Evolutionary conservation across 352 stramenopile genomes (phyloP), one percentile per base, ranked within the genome.

Genomic region (Phytophthora idaei): DNA sequence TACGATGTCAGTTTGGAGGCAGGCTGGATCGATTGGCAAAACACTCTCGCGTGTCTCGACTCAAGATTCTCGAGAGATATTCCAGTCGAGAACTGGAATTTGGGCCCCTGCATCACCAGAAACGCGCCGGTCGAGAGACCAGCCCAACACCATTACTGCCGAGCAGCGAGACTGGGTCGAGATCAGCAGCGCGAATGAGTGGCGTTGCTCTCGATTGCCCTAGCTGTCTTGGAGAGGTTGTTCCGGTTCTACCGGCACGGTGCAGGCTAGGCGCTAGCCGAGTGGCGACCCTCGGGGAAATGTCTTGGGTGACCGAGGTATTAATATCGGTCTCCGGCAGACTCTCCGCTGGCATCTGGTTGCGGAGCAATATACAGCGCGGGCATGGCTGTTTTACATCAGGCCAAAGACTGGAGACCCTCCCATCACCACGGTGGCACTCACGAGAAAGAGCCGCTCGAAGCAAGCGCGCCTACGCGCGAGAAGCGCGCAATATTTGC

Each of bases 371-470:
- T 5, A 48, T 8, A 14, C 10, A 29, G 17, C 14, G 1, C 39
- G 39, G 21, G 21, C 15, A 25, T 48, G 42, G 42, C 42, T 48
- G 42, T 29, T 48, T 48, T 48, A 48, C 42, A 48, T 7, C 39
- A 25, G 39, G 2, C 42, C 42, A 48, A 48, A 46, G 39, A 46
- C 15, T 25, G 39, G 39, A 34, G 29, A 21, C 21, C 21, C 21
- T 34, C 29, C 39, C 39, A 71, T 71, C 63, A 71, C 63, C 56
- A 61, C 27, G 41, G 63, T 57, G 39, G 56, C 56, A 71, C 41
- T 57, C 21, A n/a, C 28, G 59, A 58, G 57, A 39, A 50, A 52
- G 32, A 57, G 31, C 28, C 7, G 27, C 46, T 52, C 27, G 46
- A 9, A 5, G 39, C 15, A 4, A 48, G 42, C 17, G 15, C 39